These are phyloP conservation scores for Paraphaeosphaeria sporulosa DNA, from an alignment of 2,329 filamentous ascomycete species.

Conservation along the genomic window DNA sequence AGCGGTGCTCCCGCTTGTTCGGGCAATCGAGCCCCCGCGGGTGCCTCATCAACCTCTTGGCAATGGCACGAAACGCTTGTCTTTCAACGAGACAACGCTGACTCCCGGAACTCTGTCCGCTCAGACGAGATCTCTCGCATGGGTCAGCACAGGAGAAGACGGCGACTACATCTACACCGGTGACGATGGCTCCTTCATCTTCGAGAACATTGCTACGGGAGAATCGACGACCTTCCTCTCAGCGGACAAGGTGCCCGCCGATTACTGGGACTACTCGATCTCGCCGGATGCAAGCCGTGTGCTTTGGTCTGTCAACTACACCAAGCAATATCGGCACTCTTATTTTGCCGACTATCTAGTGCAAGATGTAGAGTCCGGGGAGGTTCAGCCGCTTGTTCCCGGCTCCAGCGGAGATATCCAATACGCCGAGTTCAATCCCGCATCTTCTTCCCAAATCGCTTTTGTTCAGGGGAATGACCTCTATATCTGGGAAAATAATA, in stretches of 20 bases:
- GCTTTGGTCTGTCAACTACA: constrained; percentile 70
- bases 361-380: constrained; percentile 66
- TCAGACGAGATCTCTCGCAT: constrained; percentile 58
- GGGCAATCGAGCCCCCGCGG: constrained; percentile 59
- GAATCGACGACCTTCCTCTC: constrained; percentile 65
- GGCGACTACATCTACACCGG: constrained; percentile 67
- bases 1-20: constrained; percentile 36
- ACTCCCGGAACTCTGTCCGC: constrained; percentile 51
- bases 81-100: constrained; percentile 67
- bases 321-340: constrained; percentile 73
- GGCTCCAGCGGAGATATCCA: constrained; percentile 71
- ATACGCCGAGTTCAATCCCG: constrained; percentile 69
- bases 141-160: constrained; percentile 67
- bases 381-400: constrained; percentile 62
- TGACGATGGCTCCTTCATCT: constrained; percentile 61
- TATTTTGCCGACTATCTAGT: constrained; percentile 73
- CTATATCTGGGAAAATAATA: constrained; percentile 64
- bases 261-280: constrained; percentile 67
- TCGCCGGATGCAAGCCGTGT: constrained; percentile 66
- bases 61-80: constrained; percentile 64
- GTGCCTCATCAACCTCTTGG: constrained; percentile 64
- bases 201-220: constrained; percentile 68
- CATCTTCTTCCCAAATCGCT: constrained; percentile 64
- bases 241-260: constrained; percentile 64
- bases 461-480: constrained; percentile 74